Evolutionary conservation across 2,329 filamentous ascomycete species (phyloP).

Genomic region (Paecilomyces sp.): DNA sequence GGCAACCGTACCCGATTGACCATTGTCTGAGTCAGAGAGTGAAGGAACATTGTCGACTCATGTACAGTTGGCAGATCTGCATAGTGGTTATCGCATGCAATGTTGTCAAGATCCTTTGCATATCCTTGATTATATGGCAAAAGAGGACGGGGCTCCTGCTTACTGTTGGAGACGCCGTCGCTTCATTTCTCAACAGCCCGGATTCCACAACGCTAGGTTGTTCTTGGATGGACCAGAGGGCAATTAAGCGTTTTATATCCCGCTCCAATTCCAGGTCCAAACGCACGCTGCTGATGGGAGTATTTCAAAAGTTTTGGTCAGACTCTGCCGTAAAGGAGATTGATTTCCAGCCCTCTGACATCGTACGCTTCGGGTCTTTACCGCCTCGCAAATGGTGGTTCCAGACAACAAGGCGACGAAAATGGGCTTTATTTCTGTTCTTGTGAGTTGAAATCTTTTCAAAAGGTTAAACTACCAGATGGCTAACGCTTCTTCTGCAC

Average conservation of each 20-base stretch:
- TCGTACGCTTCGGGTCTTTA: neutral
- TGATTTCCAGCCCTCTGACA: neutral
- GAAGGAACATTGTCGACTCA: neutral
- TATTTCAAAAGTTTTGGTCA: neutral
- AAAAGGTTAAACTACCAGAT: too few species aligned
- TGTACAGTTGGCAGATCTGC: neutral
- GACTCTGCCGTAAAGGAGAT: neutral
- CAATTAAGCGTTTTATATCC: neutral
- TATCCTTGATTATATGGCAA: neutral
- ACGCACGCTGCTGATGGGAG: neutral
- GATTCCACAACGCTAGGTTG: neutral
- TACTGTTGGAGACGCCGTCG: neutral
- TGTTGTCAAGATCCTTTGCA: neutral
- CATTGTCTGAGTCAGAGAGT: neutral
- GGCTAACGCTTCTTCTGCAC: too few species aligned
- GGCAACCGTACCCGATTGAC: neutral
- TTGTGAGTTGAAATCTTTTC: neutral
- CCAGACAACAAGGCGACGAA: neutral
- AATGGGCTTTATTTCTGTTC: neutral
- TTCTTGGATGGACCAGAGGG: neutral
- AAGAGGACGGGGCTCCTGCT: neutral
- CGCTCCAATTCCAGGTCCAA: neutral
- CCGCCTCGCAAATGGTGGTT: neutral
- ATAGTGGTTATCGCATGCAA: neutral
- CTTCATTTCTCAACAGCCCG: neutral